Conservation (phyloP, 2,329 filamentous ascomycete genomes). For the Colletotrichum caudatum region DNA sequence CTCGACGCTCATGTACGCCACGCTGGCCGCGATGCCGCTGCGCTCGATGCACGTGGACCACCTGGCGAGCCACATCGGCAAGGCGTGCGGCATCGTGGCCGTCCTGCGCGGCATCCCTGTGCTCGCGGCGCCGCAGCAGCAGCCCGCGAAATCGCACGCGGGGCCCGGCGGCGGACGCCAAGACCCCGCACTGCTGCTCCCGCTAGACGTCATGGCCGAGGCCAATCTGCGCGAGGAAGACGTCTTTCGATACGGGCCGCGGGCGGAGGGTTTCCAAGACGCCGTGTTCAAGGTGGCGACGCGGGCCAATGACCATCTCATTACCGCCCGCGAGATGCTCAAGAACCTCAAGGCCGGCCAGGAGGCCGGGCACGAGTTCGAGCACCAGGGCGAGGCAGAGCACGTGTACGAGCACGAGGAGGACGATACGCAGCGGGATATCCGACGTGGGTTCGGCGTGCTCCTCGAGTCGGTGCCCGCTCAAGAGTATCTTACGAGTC, state of each 20-base stretch:
- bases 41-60: constrained; percentile 89
- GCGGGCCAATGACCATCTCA: constrained; percentile 93
- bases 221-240: constrained; percentile 87
- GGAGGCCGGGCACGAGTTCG: constrained; percentile 86
- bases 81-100: constrained; percentile 88
- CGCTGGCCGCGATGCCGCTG: constrained; percentile 82
- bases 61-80: constrained; percentile 93
- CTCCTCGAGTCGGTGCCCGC: constrained; percentile 85
- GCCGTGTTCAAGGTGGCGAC: constrained; percentile 94
- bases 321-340: constrained; percentile 93
- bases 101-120: constrained; percentile 89
- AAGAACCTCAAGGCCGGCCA: constrained; percentile 80
- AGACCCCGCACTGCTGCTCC: constrained; percentile 76
- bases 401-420: constrained; percentile 60
- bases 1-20: constrained; percentile 90
- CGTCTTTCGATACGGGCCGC: constrained; percentile 82
- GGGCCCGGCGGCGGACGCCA: constrained; percentile 48
- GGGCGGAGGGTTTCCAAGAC: constrained; percentile 85
- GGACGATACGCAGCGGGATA: constrained; percentile 54
- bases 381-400: constrained; percentile 84
- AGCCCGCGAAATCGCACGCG: constrained; percentile 58
- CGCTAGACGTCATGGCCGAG: constrained; percentile 90
- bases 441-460: constrained; percentile 78
- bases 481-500: constrained; percentile 78
- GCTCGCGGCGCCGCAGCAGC: constrained; percentile 80